These are phyloP conservation scores for Phytophthora pistaciae DNA, from an alignment of 352 stramenopile species.

Conservation along the genomic window DNA sequence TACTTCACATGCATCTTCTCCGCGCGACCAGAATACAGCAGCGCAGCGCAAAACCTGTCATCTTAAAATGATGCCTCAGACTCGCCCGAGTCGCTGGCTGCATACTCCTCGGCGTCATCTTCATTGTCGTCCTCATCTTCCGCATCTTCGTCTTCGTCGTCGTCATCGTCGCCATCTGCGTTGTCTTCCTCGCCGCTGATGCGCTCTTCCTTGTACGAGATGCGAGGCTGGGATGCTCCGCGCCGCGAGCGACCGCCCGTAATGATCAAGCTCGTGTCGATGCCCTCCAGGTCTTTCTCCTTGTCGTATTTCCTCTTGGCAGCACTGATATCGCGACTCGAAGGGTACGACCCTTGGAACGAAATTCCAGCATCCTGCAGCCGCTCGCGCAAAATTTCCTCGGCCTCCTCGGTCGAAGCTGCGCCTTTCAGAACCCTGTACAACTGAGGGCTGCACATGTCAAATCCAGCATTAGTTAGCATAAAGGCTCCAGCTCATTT, in stretches of 20 bases:
- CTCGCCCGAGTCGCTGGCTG: conserved; percentile 39
- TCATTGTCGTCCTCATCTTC: conserved; percentile 15
- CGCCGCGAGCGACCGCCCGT: conserved; percentile 42
- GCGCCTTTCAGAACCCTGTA: conserved; percentile 69
- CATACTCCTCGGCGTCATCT: conserved; percentile 16
- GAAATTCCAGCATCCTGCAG: conserved; percentile 51
- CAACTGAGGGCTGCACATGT: conserved; percentile 55
- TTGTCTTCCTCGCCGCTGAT: conserved; percentile 57
- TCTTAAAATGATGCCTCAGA: conserved; percentile 52
- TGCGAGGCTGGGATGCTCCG: conserved; percentile 16
- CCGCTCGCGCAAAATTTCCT: conserved; percentile 67
- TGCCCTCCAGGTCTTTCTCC: conserved; percentile 82
- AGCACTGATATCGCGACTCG: conserved; percentile 67
- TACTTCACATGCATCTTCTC: conserved; percentile 8
- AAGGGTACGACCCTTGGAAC: conserved; percentile 74
- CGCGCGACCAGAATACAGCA: not conserved
- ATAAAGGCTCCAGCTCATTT: not conserved
- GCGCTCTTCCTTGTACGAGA: conserved; percentile 43
- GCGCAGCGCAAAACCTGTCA: not conserved
- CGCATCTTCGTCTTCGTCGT: conserved; percentile 20
- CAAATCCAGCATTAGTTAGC: conserved; percentile 9
- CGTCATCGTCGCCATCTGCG: conserved; percentile 12
- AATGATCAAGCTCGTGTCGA: conserved; percentile 87
- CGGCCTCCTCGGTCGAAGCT: conserved; percentile 49
- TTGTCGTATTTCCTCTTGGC: conserved; percentile 76